Percentiles rank a stretch among this genome's conserved stretches.
These are phyloP conservation scores for Populus tremula DNA, from an alignment of 345 rosid species.

Conservation along the genomic window DNA sequence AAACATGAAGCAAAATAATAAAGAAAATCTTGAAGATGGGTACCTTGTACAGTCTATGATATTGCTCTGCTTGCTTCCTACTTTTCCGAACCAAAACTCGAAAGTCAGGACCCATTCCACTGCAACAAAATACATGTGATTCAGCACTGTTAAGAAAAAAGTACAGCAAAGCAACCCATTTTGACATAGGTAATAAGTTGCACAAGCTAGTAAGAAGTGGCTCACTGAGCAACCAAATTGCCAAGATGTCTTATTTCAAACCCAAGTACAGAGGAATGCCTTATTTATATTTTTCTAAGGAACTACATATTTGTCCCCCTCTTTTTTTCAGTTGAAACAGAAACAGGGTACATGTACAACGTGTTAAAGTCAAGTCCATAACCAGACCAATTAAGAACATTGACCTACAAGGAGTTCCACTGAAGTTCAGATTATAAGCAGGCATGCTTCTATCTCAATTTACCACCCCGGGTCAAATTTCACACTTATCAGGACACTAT, in stretches of 20 bases:
- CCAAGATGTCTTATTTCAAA: background rate
- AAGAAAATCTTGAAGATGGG: background rate
- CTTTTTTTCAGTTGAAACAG: background rate
- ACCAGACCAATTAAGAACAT: background rate
- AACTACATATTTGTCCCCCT: background rate
- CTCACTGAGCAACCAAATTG: background rate
- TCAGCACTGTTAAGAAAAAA: too few relatives aligned
- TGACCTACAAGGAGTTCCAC: background rate
- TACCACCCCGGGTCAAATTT: background rate
- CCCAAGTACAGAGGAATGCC: background rate
- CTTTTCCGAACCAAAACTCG: constrained; percentile 93
- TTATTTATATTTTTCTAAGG: background rate
- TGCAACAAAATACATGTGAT: constrained; percentile 10
- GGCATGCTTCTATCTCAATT: background rate
- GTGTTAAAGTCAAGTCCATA: background rate
- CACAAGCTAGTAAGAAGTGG: background rate
- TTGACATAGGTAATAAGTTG: background rate
- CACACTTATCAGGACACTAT: too few relatives aligned
- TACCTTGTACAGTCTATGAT: constrained; percentile 40
- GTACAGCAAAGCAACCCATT: background rate
- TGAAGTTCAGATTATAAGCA: background rate
- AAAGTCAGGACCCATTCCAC: constrained; percentile 99
- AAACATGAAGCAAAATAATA: background rate
- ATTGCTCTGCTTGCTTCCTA: constrained; percentile 92
- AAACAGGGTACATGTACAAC: background rate